Evolutionary conservation across 257 asterid species (phyloP).

Genomic region (Solanum sitiens): DNA sequence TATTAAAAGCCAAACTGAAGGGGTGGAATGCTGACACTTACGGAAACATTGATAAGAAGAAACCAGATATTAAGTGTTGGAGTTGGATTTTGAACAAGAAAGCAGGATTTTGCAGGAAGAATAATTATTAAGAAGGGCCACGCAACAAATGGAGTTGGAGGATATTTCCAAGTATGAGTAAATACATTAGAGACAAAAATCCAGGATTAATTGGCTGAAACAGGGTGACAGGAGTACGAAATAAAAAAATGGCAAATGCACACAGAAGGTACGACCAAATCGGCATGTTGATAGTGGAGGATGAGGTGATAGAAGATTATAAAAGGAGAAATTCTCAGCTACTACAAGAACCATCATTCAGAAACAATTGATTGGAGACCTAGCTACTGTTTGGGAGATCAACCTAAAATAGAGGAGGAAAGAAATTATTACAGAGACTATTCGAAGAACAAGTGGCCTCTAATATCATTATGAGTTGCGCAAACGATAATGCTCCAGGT

Average conservation of each 20-base stretch:
- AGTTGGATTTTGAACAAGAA: neutral
- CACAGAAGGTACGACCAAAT: neutral
- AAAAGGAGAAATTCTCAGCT: neutral
- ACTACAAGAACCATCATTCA: neutral
- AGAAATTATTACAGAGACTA: neutral
- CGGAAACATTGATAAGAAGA: neutral
- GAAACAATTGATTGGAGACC: neutral
- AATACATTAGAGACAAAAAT: neutral
- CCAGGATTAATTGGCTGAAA: neutral
- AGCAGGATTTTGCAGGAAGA: neutral
- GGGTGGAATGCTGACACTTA: neutral
- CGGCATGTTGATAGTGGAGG: neutral
- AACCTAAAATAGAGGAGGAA: neutral
- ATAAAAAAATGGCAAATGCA: neutral
- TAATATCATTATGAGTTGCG: neutral
- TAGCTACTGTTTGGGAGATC: neutral
- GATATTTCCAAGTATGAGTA: neutral
- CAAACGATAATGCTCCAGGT: neutral
- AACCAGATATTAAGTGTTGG: neutral
- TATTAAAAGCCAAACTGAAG: neutral
- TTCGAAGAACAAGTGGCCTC: neutral
- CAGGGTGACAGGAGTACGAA: neutral
- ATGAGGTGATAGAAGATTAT: neutral
- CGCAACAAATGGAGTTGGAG: neutral
- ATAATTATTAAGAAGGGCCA: neutral